Conservation (phyloP, 495 filamentous ascomycete genomes). For the Chaetomium cochliodes region DNA sequence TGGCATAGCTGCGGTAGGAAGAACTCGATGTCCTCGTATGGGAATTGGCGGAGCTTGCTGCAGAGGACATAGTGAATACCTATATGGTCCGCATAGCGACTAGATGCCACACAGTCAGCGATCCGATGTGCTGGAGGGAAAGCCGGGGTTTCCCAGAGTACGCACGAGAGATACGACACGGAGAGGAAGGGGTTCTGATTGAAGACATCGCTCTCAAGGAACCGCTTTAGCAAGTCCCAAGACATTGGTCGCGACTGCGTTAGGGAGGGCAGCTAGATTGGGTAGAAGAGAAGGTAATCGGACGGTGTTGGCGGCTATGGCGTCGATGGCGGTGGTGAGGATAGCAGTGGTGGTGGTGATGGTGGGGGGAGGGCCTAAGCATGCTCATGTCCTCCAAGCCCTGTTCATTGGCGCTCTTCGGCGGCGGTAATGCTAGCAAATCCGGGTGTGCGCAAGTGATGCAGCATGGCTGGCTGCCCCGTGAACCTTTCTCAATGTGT, state of each 20-base stretch:
- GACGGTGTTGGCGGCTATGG: constrained; percentile 15
- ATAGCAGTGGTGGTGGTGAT: neutral
- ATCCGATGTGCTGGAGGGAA: neutral
- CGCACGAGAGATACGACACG: constrained; percentile 75
- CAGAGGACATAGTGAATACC: constrained; percentile 78
- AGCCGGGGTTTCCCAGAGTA: constrained; percentile 1
- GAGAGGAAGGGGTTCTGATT: constrained; percentile 77
- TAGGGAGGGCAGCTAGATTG: constrained; percentile 21
- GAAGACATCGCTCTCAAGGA: constrained; percentile 81
- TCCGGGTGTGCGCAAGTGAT: constrained; percentile 16
- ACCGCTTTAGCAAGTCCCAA: constrained; percentile 68
- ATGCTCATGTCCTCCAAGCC: constrained; percentile 23
- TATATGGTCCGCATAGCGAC: constrained; percentile 77
- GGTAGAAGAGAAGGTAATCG: constrained; percentile 20
- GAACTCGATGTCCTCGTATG: constrained; percentile 81
- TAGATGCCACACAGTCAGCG: constrained; percentile 36
- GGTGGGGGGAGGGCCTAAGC: constrained; percentile 25
- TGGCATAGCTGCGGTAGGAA: constrained; percentile 79
- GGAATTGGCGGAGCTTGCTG: constrained; percentile 75
- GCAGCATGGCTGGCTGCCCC: constrained; percentile 28
- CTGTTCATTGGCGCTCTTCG: constrained; percentile 20
- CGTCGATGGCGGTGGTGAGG: neutral
- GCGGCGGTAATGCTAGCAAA: constrained; percentile 1
- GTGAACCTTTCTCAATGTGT: neutral
- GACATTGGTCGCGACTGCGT: constrained; percentile 42